Base-by-base conservation (phyloP, 495 filamentous ascomycete species). In the Podospora sp. region DNA sequence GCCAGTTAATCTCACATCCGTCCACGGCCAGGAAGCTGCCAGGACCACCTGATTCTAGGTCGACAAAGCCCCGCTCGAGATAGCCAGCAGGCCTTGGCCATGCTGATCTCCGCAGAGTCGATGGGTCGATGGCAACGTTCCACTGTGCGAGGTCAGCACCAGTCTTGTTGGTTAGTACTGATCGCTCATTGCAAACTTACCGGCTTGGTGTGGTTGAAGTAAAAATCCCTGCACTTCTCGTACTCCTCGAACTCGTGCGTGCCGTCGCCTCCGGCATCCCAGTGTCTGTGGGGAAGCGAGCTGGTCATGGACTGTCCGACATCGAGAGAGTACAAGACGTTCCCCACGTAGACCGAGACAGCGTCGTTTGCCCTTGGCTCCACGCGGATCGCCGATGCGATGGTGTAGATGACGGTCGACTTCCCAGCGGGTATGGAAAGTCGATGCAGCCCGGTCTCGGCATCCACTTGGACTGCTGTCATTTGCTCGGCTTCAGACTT, bases 1-100 rank as follows among this genome's bases (percentile, higher is more conserved):
- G 74, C 86, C 86, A 88, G 24, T 79, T 78, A 63, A 87, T 84
- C 73, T 83, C 71, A 66, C 85, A 87, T 6, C 75, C 86, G 57
- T 73, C 73, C 0, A 78, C 86, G 7, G 80, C 81, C 20, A 88
- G 79, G 63, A 73, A 79, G 2, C 76, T 75, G 0, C 82, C 83
- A 33, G 84, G 77, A 0, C 73, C 80, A n/a, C 78, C 81, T 4
- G 65, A 46, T 0, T 49, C 59, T 11, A 16, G 24, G 35, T 67
- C 51, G n/a, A 69, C 70, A 0, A 66, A 65, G 0, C 64, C 57
- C 3, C 52, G 52, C 25, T 55, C 21, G 52, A 55, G 52, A n/a
- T 11, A 7, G 16, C 14, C 52, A 46, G 52, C 20, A 9, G 52
- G n/a, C 9, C 20, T 6, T 55, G 55, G 40, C 40, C 40, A 46